Percentiles rank a stretch among this genome's conserved stretches.
Evolutionary conservation across 768 basidiomycete species (phyloP).

Genomic region (Hortiboletus flavorubellus): DNA sequence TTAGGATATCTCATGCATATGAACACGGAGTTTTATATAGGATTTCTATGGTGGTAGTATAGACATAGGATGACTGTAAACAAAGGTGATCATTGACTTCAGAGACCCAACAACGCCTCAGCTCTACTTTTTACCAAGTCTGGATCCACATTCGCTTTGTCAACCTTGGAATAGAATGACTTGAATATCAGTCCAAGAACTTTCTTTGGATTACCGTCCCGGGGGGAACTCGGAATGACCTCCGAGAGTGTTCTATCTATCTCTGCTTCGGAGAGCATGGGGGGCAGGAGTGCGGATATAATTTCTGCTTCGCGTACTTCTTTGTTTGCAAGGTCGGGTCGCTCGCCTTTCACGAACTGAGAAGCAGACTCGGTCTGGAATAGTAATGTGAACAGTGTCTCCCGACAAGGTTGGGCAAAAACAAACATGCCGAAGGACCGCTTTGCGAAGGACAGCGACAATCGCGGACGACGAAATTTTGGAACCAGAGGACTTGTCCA

Average conservation of each 20-base stretch:
- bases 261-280: slow-evolving; percentile 51
- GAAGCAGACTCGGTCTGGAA: slow-evolving; percentile 55
- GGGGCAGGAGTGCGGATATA: slow-evolving; percentile 55
- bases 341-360: slow-evolving; percentile 54
- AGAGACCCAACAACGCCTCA: slow-evolving; percentile 34
- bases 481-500: slow-evolving; percentile 53
- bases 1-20: not conserved
- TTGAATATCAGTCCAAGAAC: slow-evolving; percentile 53
- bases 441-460: slow-evolving; percentile 54
- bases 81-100: not conserved
- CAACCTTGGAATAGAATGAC: slow-evolving; percentile 58
- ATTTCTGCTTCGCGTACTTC: slow-evolving; percentile 56
- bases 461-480: slow-evolving; percentile 48
- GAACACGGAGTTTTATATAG: not conserved
- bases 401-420: not conserved
- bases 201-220: slow-evolving; percentile 19
- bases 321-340: slow-evolving; percentile 62
- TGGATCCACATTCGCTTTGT: slow-evolving; percentile 56
- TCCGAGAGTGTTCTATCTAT: slow-evolving; percentile 51
- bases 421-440: slow-evolving; percentile 56
- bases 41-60: not conserved
- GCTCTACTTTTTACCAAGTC: slow-evolving; percentile 54
- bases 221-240: slow-evolving; percentile 32
- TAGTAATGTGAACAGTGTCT: slow-evolving; percentile 6
- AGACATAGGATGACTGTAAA: not conserved